phyloP scores from a whole-genome alignment of 495 filamentous ascomycete species.

The Glonium stellatum region DNA sequence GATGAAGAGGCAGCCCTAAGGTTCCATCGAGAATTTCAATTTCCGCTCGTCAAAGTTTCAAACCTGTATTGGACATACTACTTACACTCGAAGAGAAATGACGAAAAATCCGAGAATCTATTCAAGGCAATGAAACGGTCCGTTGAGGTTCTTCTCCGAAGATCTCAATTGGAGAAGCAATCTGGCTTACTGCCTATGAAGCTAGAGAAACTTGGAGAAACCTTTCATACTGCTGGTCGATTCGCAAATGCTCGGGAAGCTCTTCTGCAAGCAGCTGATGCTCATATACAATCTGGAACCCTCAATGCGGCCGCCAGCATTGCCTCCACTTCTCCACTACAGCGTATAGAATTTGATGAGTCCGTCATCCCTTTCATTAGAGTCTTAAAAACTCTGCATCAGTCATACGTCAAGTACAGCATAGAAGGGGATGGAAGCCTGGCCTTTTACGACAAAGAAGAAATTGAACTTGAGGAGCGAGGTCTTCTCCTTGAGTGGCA shows the following conservation, averaged over 20 bases:
- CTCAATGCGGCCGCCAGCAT: slow-evolving; percentile 36
- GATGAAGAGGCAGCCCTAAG: slow-evolving; percentile 10
- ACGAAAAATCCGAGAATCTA: slow-evolving; percentile 35
- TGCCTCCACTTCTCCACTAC: slow-evolving; percentile 24
- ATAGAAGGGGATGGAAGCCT: slow-evolving; percentile 2
- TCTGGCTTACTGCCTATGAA: slow-evolving; percentile 48
- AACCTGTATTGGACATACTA: slow-evolving; percentile 71
- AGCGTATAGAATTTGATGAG: slow-evolving; percentile 1
- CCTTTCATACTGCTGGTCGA: slow-evolving; percentile 40
- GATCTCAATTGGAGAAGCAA: slow-evolving; percentile 38
- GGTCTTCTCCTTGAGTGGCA: slow-evolving; percentile 54
- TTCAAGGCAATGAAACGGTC: slow-evolving; percentile 45
- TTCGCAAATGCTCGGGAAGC: slow-evolving; percentile 36
- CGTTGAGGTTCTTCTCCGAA: slow-evolving; percentile 40
- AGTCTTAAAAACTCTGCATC: slow-evolving; percentile 43
- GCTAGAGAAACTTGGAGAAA: slow-evolving; percentile 47
- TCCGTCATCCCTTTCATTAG: slow-evolving; percentile 38
- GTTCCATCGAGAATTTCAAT: slow-evolving; percentile 5
- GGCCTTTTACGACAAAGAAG: slow-evolving; percentile 41
- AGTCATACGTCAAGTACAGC: slow-evolving; percentile 34
- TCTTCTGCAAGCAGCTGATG: slow-evolving; percentile 42
- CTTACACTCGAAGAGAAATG: slow-evolving; percentile 42
- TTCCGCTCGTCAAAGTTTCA: slow-evolving; percentile 54
- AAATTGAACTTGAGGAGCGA: slow-evolving; percentile 35
- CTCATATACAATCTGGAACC: slow-evolving; percentile 42